phyloP scores from a whole-genome alignment of 2,329 filamentous ascomycete genomes.

The Daldinia sp. region DNA sequence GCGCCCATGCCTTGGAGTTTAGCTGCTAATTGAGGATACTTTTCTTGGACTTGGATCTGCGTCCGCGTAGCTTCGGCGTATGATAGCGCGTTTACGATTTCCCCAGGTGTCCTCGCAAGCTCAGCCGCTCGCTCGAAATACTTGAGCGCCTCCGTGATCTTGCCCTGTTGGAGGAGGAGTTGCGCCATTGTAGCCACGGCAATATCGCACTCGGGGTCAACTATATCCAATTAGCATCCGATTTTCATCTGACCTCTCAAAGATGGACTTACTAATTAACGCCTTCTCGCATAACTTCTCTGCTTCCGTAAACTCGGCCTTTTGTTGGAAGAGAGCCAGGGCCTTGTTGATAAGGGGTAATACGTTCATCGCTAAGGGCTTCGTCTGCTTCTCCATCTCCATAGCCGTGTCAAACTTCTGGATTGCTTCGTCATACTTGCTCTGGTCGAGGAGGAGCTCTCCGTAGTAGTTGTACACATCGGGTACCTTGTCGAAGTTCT shows the following conservation, averaged over 20 bases:
- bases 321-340: conserved; percentile 96
- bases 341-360: conserved; percentile 99
- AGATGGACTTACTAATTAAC: conserved; percentile 81
- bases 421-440: conserved; percentile 94
- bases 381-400: conserved; percentile 95
- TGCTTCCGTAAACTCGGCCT: conserved; percentile 93
- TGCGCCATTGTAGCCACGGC: conserved; percentile 99
- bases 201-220: conserved; percentile 98
- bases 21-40: conserved; percentile 82
- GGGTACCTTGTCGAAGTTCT: conserved; percentile 96
- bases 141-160: conserved; percentile 92
- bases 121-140: conserved; percentile 98
- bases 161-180: conserved; percentile 95
- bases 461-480: conserved; percentile 99
- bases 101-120: conserved; percentile 91
- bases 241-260: conserved; percentile 34
- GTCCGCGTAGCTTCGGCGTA: conserved; percentile 98
- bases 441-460: conserved; percentile 94
- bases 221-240: conserved; percentile 63
- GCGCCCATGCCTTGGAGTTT: conserved; percentile 72
- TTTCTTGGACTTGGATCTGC: conserved; percentile 91
- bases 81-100: conserved; percentile 95
- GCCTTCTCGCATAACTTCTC: conserved; percentile 98
- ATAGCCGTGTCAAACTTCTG: conserved; percentile 99
- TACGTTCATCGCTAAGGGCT: conserved; percentile 97